Conservation (phyloP, 306 rosid species). For the Trifolium dubium region DNA sequence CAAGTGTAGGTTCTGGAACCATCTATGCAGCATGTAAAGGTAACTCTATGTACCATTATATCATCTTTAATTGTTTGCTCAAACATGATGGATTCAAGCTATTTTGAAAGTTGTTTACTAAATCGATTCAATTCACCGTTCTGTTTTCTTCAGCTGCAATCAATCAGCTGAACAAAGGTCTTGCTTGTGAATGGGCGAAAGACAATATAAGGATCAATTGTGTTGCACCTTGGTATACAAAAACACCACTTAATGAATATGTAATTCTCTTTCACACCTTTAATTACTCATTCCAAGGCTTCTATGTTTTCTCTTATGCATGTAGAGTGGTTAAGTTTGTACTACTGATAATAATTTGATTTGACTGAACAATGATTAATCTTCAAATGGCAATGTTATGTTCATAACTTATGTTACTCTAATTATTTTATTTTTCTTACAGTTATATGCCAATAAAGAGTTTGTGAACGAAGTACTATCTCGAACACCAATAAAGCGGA, state of each 20-base stretch:
- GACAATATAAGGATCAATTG: slow-evolving; percentile 83
- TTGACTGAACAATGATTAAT: slow-evolving; percentile 4
- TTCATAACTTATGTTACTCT: not conserved
- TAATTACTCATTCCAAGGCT: slow-evolving; percentile 1
- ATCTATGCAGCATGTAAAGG: slow-evolving; percentile 82
- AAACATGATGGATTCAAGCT: slow-evolving; percentile 23
- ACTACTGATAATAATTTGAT: not conserved
- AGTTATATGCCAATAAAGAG: slow-evolving; percentile 60
- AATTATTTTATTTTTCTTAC: slow-evolving; percentile 26
- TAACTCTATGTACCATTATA: slow-evolving; percentile 42
- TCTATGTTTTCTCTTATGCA: too few relatives aligned
- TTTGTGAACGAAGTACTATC: slow-evolving; percentile 49
- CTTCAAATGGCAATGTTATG: slow-evolving; percentile 25
- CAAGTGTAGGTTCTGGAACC: slow-evolving; percentile 54
- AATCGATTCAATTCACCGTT: slow-evolving; percentile 17
- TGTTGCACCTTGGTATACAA: slow-evolving; percentile 88
- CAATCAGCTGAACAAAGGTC: slow-evolving; percentile 71
- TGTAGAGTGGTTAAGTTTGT: too few relatives aligned
- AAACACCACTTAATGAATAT: slow-evolving; percentile 62
- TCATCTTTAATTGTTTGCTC: slow-evolving; percentile 37
- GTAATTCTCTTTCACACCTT: slow-evolving; percentile 57
- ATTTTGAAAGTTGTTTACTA: not conserved
- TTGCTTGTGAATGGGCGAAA: slow-evolving; percentile 97
- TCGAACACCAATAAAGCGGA: slow-evolving; percentile 63
- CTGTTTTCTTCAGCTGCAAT: slow-evolving; percentile 74